Percentiles rank a stretch among this genome's conserved stretches.
Evolutionary conservation across 768 basidiomycete species (phyloP).

Genomic region (Trichaptum fuscoviolaceum): DNA sequence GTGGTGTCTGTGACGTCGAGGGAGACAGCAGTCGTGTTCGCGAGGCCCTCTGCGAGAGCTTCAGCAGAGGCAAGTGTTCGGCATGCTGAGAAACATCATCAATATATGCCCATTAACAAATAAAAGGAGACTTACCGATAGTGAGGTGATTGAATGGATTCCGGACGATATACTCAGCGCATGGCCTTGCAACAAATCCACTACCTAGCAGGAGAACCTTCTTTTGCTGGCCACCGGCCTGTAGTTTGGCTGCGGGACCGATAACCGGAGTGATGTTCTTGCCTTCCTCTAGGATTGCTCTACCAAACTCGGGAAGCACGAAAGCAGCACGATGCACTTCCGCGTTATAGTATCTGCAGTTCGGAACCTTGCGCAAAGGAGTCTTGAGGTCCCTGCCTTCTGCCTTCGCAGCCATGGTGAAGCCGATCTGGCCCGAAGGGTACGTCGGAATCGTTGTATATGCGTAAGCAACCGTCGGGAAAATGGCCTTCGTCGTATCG

Average conservation of each 20-base stretch:
- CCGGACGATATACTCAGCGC: constrained; percentile 88
- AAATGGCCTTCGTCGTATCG: constrained; percentile 63
- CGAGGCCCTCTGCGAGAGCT: constrained; percentile 61
- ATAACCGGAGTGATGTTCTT: constrained; percentile 70
- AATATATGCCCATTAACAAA: not conserved
- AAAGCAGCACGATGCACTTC: constrained; percentile 80
- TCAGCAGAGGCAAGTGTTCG: constrained; percentile 78
- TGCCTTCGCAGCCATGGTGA: constrained; percentile 83
- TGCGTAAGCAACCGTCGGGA: constrained; percentile 83
- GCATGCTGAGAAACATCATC: constrained; percentile 50
- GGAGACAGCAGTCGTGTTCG: constrained; percentile 65
- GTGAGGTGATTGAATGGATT: constrained; percentile 78
- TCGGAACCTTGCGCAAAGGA: constrained; percentile 65
- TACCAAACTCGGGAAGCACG: constrained; percentile 88
- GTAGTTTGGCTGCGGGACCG: constrained; percentile 53
- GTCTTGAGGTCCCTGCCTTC: constrained; percentile 60
- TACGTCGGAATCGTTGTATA: constrained; percentile 97
- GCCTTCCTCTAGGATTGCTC: constrained; percentile 66
- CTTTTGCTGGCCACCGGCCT: constrained; percentile 34
- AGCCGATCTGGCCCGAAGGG: constrained; percentile 97
- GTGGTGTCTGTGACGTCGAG: constrained; percentile 72
- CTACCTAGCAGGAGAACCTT: constrained; percentile 87
- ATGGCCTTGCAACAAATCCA: constrained; percentile 94
- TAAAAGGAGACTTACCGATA: constrained; percentile 49
- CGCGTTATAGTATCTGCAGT: constrained; percentile 81